Percentiles rank a stretch among this genome's conserved stretches.
These are phyloP conservation scores for Gyromitra esculenta DNA, from an alignment of 2,329 filamentous ascomycete genomes.

Conservation along the genomic window DNA sequence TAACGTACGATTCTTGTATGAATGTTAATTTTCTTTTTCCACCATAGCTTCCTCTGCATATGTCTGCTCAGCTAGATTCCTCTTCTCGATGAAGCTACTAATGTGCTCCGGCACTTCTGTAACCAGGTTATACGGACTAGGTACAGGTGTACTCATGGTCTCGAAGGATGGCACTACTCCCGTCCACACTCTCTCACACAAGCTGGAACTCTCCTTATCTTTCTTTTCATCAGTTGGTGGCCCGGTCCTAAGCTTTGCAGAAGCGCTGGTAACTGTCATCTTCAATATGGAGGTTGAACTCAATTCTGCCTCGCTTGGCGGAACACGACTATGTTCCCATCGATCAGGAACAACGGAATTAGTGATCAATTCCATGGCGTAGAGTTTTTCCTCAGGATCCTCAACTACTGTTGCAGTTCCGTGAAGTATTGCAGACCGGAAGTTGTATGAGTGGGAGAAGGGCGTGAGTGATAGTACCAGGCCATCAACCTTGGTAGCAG, in stretches of 20 bases:
- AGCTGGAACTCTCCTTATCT: slow-evolving; percentile 65
- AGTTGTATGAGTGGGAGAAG: slow-evolving; percentile 85
- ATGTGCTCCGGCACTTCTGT: slow-evolving; percentile 71
- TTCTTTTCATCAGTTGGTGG: slow-evolving; percentile 70
- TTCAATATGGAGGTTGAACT: slow-evolving; percentile 77
- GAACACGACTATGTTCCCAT: slow-evolving; percentile 75
- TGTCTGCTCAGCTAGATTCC: slow-evolving; percentile 62
- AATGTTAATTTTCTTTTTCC: slow-evolving; percentile 28
- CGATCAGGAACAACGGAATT: slow-evolving; percentile 75
- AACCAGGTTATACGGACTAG: slow-evolving; percentile 69
- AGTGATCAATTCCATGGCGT: slow-evolving; percentile 81
- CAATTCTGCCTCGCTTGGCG: slow-evolving; percentile 78
- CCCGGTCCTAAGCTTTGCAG: slow-evolving; percentile 77
- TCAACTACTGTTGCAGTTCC: slow-evolving; percentile 76
- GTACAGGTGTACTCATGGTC: slow-evolving; percentile 71
- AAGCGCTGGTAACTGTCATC: slow-evolving; percentile 75
- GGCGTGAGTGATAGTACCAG: slow-evolving; percentile 81
- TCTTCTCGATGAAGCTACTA: slow-evolving; percentile 64
- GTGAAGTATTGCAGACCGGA: slow-evolving; percentile 81
- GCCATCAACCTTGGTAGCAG: slow-evolving; percentile 80
- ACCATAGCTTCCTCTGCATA: slow-evolving; percentile 61
- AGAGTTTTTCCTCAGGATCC: slow-evolving; percentile 75
- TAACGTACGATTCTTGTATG: slow-evolving; percentile 7
- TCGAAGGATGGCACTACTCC: slow-evolving; percentile 73
- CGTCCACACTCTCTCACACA: slow-evolving; percentile 67